Base-by-base conservation (phyloP, 371 early-diverging fungal species). In the Syncephalastrum sp. region DNA sequence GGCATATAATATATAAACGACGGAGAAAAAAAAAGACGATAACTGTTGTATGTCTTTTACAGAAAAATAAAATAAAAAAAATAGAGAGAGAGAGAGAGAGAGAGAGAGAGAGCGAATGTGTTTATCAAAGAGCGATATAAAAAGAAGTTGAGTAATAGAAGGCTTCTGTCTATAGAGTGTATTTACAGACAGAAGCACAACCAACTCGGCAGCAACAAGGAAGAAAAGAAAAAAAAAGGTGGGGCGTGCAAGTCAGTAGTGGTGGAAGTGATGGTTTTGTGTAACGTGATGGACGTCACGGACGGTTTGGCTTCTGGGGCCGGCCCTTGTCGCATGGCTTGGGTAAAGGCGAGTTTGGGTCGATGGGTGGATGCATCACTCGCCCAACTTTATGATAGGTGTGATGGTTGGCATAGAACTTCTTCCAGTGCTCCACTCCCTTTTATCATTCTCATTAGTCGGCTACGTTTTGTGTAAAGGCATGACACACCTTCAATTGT, bases 321-420 rank as follows among this genome's bases (percentile, higher is more conserved):
- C 59, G 51, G 2, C 71, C 66, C 33, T 74, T 23, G 48, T 69
- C 61, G 54, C 79, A 79, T 24, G 72, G 71, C 41, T 59, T 81
- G 10, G 95, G 97, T 57, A 95, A 82, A 12, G 95, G 94, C 5
- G 89, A 68, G 52, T 83, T 71, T 2, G 89, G 86, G 47, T 90
- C 90, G 50, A 96, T 91, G 7, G 94, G 91, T 10, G 81, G 80
- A 58, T 91, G 88, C 1, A 83, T 49, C 2, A 97, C 93, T 2
- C 67, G 70, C 5, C 98, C 98, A n/a, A 96, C 88, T 52, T 85
- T 82, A 60, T 84, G 84, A 64, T 97, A 98, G 38, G 81, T 86
- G 60, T 89, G 87, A 64, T 89, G 89, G 45, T 90, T 87, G 24
- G 84, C 82, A 74, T 94, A 98, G 62, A 95, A 95, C 24, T 78